A percentile compares a stretch with the other conserved stretches of the same genome.
Conservation (phyloP, 805 yeast genomes). For the Nakazawaea pomicola region DNA sequence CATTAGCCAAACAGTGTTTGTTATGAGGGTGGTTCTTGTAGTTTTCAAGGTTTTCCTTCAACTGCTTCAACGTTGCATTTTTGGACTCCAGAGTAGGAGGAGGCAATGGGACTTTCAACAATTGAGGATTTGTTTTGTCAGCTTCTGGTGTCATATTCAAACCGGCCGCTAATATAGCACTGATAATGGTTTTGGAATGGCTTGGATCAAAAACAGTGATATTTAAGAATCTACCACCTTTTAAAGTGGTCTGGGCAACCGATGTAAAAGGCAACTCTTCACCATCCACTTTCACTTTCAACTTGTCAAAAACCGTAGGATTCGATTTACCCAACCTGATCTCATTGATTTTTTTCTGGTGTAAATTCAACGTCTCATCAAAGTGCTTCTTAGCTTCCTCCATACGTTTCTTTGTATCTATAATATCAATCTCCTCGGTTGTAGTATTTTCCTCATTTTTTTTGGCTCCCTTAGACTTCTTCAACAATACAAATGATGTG, state of each 20-base stretch:
- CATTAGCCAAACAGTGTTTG: slow-evolving; percentile 46
- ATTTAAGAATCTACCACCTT: slow-evolving; percentile 59
- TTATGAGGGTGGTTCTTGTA: slow-evolving; percentile 45
- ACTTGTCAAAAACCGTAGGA: slow-evolving; percentile 58
- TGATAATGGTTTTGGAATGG: slow-evolving; percentile 61
- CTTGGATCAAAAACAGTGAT: slow-evolving; percentile 88
- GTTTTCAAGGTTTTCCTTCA: slow-evolving; percentile 64
- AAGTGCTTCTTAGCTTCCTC: slow-evolving; percentile 38
- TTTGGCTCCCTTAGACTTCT: slow-evolving; percentile 12
- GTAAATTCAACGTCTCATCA: slow-evolving; percentile 43
- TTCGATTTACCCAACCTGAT: slow-evolving; percentile 66
- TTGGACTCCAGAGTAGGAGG: slow-evolving; percentile 67
- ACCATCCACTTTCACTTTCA: slow-evolving; percentile 46
- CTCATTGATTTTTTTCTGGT: slow-evolving; percentile 53
- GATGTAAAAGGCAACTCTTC: slow-evolving; percentile 48
- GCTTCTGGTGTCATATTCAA: slow-evolving; percentile 77
- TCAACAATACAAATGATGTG: background rate
- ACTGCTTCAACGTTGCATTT: slow-evolving; percentile 47
- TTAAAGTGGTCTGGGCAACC: slow-evolving; percentile 66
- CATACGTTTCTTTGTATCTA: slow-evolving; percentile 28
- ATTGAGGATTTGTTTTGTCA: slow-evolving; percentile 68
- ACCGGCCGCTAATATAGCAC: slow-evolving; percentile 63
- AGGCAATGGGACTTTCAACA: slow-evolving; percentile 70
- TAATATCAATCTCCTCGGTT: slow-evolving; percentile 19
- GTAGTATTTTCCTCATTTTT: slow-evolving; percentile 10